phyloP scores from a whole-genome alignment of 1,139 yeast species.

The Taphrina deformans region DNA sequence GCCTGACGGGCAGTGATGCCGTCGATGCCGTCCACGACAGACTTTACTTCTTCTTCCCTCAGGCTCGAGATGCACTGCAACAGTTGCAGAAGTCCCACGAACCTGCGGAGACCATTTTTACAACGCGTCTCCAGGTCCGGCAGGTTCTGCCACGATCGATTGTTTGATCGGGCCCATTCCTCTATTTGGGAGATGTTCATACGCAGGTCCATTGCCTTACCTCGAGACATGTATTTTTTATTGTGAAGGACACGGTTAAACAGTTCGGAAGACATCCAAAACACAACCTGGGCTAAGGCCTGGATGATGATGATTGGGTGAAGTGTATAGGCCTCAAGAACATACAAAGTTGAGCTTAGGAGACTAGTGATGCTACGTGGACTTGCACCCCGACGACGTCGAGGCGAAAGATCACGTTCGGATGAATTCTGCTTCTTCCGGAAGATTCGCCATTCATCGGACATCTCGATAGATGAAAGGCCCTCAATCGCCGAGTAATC shows the following conservation, averaged over 20 bases:
- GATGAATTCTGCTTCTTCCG: conserved; percentile 55
- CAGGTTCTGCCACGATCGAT: conserved; percentile 23
- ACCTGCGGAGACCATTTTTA: conserved; percentile 48
- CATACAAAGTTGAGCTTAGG: conserved; percentile 82
- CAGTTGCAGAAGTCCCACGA: conserved; percentile 84
- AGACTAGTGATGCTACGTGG: conserved; percentile 85
- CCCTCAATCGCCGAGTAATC: conserved; percentile 53
- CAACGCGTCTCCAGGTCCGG: conserved; percentile 37
- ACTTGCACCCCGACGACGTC: conserved; percentile 71
- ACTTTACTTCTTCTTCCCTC: conserved; percentile 51
- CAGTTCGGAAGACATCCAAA: conserved; percentile 69
- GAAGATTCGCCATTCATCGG: conserved; percentile 51
- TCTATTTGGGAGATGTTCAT: conserved; percentile 81
- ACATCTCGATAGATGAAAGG: conserved; percentile 48
- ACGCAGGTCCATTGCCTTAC: conserved; percentile 85
- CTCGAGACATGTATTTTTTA: conserved; percentile 69
- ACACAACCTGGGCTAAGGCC: conserved; percentile 73
- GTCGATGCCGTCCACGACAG: conserved; percentile 54
- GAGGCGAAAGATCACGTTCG: conserved; percentile 57
- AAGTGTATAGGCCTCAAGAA: conserved; percentile 75
- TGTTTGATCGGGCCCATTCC: conserved; percentile 86
- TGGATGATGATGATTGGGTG: conserved; percentile 74
- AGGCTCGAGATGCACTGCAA: conserved; percentile 75
- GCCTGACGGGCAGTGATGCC: conserved; percentile 48
- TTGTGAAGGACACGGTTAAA: conserved; percentile 72